Conservation (phyloP, 352 stramenopile species). For the Phytophthora melonis region DNA sequence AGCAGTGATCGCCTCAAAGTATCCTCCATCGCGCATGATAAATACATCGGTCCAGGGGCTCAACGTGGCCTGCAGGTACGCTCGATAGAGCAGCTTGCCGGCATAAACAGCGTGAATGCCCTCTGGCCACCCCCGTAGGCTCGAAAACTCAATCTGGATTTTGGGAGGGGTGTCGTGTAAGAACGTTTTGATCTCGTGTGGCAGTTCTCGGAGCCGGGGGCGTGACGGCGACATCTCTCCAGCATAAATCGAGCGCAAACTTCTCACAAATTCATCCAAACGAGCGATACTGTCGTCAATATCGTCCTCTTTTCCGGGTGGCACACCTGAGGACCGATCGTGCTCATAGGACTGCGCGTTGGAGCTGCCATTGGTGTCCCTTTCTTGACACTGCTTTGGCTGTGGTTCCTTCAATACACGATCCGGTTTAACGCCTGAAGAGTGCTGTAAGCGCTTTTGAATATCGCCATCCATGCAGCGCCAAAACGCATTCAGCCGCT, state of each 20-base stretch:
- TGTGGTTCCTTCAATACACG: not conserved
- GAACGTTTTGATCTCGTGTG: slow-evolving; percentile 29
- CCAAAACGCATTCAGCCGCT: slow-evolving; percentile 26
- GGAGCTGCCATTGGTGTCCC: too few species aligned
- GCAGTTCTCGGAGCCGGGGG: not conserved
- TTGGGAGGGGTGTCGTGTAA: slow-evolving; percentile 10
- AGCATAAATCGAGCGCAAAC: slow-evolving; percentile 2
- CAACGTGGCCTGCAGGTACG: slow-evolving; percentile 27
- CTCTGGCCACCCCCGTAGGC: slow-evolving; percentile 31
- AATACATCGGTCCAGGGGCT: slow-evolving; percentile 26
- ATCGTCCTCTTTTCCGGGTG: not conserved
- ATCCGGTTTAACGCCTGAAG: not conserved
- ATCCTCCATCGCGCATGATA: slow-evolving; percentile 20
- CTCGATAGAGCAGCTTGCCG: slow-evolving; percentile 26
- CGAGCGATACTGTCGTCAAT: slow-evolving; percentile 38
- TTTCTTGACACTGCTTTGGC: not conserved
- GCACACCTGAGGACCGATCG: not conserved
- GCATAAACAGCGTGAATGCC: slow-evolving; percentile 30
- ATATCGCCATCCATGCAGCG: slow-evolving; percentile 6
- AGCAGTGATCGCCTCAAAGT: not conserved
- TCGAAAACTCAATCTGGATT: slow-evolving; percentile 34
- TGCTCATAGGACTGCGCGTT: not conserved
- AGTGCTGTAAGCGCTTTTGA: not conserved
- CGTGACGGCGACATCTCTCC: not conserved
- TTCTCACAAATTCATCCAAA: slow-evolving; percentile 24